A percentile compares a stretch with the other conserved stretches of the same genome.
Evolutionary conservation across 106 monocot species (phyloP).

Genomic region (Dendrobium officinale): DNA sequence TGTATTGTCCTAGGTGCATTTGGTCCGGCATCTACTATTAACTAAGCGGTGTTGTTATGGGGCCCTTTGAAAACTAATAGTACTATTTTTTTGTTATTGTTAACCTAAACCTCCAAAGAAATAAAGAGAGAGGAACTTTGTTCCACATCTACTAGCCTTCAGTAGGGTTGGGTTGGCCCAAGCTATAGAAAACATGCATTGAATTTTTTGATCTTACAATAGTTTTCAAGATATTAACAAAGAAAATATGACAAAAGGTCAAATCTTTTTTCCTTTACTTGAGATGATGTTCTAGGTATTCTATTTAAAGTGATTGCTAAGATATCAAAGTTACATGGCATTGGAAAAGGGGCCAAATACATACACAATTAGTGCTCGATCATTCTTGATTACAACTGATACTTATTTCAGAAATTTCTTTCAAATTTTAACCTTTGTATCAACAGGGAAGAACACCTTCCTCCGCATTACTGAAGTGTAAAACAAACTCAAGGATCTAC

Average conservation of each 20-base stretch:
- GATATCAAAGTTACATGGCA: neutral
- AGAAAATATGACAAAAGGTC: no score
- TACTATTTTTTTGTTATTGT: neutral
- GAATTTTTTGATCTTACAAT: neutral
- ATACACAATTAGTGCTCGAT: no score
- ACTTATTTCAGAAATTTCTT: neutral
- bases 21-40: neutral
- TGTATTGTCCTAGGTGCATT: neutral
- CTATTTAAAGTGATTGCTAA: neutral
- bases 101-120: neutral
- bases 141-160: neutral
- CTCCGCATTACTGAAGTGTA: no score
- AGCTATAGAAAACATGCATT: neutral
- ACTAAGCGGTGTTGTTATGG: neutral
- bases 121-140: neutral
- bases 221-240: neutral
- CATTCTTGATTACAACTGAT: neutral
- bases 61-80: neutral
- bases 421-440: no score
- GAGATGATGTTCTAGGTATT: neutral
- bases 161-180: neutral
- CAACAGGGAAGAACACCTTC: no score
- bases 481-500: no score
- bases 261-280: neutral
- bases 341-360: neutral